phyloP scores from a whole-genome alignment of 225 moss, liverwort and hornwort species.

The Asterella californica region DNA sequence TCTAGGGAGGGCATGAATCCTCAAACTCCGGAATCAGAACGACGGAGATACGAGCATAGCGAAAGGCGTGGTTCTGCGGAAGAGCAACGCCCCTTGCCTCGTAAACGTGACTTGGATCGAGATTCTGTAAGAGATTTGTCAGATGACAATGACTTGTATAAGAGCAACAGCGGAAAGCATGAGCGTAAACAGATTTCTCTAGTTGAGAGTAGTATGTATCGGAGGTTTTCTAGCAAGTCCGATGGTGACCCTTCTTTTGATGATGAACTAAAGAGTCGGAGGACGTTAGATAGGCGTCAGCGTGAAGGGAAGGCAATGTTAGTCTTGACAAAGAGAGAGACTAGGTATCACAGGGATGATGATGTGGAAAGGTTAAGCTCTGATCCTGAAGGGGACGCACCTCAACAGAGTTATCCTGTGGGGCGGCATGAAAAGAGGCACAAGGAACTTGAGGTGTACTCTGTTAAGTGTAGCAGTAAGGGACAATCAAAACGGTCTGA shows the following conservation, averaged over 20 bases:
- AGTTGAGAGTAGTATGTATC: conserved; percentile 46
- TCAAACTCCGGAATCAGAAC: conserved; percentile 72
- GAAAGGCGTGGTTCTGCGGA: conserved; percentile 61
- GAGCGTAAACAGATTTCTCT: conserved; percentile 57
- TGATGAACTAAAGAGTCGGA: conserved; percentile 53
- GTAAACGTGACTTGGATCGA: conserved; percentile 68
- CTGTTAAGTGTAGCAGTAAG: conserved; percentile 49
- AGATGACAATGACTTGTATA: conserved; percentile 66
- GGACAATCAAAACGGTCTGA: conserved; percentile 38
- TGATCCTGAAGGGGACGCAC: conserved; percentile 56
- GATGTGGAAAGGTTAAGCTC: conserved; percentile 56
- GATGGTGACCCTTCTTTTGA: conserved; percentile 76
- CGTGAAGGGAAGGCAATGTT: conserved; percentile 45
- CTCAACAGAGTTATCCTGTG: conserved; percentile 25
- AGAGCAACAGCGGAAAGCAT: conserved; percentile 50
- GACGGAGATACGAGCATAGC: conserved; percentile 58
- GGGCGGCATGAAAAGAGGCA: conserved; percentile 43
- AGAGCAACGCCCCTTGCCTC: conserved; percentile 39
- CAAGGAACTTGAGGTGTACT: conserved; percentile 49
- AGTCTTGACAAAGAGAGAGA: conserved; percentile 53
- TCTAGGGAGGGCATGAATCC: conserved; percentile 59
- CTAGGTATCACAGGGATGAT: conserved; percentile 41
- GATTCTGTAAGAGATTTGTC: conserved; percentile 66
- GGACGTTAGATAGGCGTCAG: conserved; percentile 39
- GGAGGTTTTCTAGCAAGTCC: conserved; percentile 61